Conservation (phyloP, 2,329 filamentous ascomycete species). For the Cladosporium oxysporum region DNA sequence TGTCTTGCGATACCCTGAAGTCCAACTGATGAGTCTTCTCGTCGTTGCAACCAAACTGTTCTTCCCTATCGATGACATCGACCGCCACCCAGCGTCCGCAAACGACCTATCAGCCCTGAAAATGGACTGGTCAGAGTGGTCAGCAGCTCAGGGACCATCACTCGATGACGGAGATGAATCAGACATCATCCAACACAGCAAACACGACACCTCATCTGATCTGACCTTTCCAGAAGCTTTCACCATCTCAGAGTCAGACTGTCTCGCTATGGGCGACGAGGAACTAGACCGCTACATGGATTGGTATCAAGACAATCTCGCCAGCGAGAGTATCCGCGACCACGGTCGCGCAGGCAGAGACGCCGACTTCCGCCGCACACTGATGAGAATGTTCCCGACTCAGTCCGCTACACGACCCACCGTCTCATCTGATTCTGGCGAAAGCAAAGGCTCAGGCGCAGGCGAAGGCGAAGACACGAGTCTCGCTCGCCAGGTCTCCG, state of each 20-base stretch:
- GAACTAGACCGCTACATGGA: slow-evolving; percentile 76
- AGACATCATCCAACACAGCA: slow-evolving; percentile 22
- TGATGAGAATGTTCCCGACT: slow-evolving; percentile 47
- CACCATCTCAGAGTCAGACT: slow-evolving; percentile 62
- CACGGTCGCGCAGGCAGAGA: slow-evolving; percentile 35
- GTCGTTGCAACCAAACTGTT: slow-evolving; percentile 76
- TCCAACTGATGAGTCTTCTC: slow-evolving; percentile 69
- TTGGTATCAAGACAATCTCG: slow-evolving; percentile 72
- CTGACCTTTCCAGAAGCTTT: slow-evolving; percentile 45
- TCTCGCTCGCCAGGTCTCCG: slow-evolving; percentile 17
- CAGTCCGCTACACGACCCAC: slow-evolving; percentile 2
- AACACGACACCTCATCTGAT: slow-evolving; percentile 22
- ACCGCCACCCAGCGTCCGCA: slow-evolving; percentile 52
- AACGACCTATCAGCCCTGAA: slow-evolving; percentile 60
- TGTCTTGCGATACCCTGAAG: slow-evolving; percentile 68
- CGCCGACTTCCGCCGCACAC: slow-evolving; percentile 42
- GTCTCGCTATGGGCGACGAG: slow-evolving; percentile 60
- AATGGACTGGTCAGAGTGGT: slow-evolving; percentile 76
- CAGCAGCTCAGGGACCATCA: slow-evolving; percentile 46
- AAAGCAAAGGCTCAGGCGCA: neutral
- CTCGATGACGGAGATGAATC: neutral
- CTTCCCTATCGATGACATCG: slow-evolving; percentile 68
- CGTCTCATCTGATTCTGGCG: neutral
- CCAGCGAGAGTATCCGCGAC: slow-evolving; percentile 47
- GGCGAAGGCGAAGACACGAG: slow-evolving; percentile 18